Base-by-base conservation (phyloP, 1,284 basidiomycete genomes). In the Ustilago sp. region DNA sequence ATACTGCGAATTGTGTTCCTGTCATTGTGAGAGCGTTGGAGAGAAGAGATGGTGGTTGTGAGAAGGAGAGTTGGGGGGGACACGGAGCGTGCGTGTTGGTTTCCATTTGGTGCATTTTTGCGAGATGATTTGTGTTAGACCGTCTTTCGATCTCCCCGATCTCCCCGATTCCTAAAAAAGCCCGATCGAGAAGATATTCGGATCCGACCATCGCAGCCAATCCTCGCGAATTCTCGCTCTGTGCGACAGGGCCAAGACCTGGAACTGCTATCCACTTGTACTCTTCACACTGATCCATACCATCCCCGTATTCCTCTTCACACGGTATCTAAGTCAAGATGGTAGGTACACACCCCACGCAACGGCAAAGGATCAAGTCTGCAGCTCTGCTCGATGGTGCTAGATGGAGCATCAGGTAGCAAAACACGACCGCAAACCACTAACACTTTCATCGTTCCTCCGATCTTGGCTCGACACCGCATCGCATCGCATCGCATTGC, bases 1-100 rank as follows among this genome's bases (percentile, higher is more conserved):
- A 58, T 0, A 72, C 69, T 13, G 56, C n/a, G 23, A 77, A 69
- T 9, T 39, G 17, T 7, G 41, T 13, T 31, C 48, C 43, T 17
- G 43, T 13, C 73, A 70, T 75, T 23, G 15, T 47, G n/a, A 55
- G 19, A 28, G n/a, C 28, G 53, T 31, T 12, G 32, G 19, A 23
- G 0, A 23, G 23, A 23, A 23, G 8, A 13, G 54, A 28, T 56
- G 38, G 5, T 19, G 28, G 31, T 35, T 38, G 9, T 28, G 47
- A 34, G 56, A 36, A 32, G 43, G 31, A 31, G 19, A 38, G 35
- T 17, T 17, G 31, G 13, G 43, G 15, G 58, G 13, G 48, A 7
- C 13, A 55, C 1, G 43, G 32, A 34, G 31, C 11, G 35, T 12
- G 34, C 15, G 31, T 31, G 57, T 38, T 23, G 31, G 12, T 31